A percentile compares a stretch with the other conserved stretches of the same genome.
These are phyloP conservation scores for Bryoerythrophyllum caledonicum DNA, from an alignment of 225 moss, liverwort and hornwort genomes.

Conservation along the genomic window DNA sequence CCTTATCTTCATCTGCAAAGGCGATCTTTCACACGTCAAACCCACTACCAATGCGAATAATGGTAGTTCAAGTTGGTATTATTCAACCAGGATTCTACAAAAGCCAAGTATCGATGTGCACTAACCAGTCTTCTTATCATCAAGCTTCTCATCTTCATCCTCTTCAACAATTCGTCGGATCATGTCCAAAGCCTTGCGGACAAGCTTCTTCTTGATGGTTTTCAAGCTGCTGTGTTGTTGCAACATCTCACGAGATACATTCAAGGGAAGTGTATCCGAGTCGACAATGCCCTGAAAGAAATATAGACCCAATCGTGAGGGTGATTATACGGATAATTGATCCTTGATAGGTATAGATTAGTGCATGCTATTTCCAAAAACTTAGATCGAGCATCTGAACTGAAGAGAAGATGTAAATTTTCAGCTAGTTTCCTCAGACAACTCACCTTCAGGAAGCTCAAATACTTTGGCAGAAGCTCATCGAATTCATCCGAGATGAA, in stretches of 20 bases:
- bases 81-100: neutral
- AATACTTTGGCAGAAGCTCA: conserved; percentile 90
- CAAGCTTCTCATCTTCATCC: conserved; percentile 79
- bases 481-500: conserved; percentile 98
- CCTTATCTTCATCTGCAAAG: conserved; percentile 57
- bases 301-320: conserved; percentile 3
- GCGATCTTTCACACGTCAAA: conserved; percentile 4
- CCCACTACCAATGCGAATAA: neutral
- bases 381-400: neutral
- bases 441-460: conserved; percentile 91
- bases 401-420: neutral
- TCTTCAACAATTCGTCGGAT: conserved; percentile 85
- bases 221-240: conserved; percentile 89
- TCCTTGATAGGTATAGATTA: neutral
- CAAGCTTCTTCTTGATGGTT: conserved; percentile 95
- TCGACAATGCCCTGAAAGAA: conserved; percentile 84
- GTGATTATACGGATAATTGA: neutral
- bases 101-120: neutral
- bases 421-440: neutral
- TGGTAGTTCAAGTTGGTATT: neutral
- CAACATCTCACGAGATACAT: conserved; percentile 97
- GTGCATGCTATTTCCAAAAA: neutral
- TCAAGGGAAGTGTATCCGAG: conserved; percentile 94
- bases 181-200: conserved; percentile 98
- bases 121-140: conserved; percentile 58